These are phyloP conservation scores for Aspergillus bertholletiae DNA, from an alignment of 495 filamentous ascomycete species.

Conservation along the genomic window DNA sequence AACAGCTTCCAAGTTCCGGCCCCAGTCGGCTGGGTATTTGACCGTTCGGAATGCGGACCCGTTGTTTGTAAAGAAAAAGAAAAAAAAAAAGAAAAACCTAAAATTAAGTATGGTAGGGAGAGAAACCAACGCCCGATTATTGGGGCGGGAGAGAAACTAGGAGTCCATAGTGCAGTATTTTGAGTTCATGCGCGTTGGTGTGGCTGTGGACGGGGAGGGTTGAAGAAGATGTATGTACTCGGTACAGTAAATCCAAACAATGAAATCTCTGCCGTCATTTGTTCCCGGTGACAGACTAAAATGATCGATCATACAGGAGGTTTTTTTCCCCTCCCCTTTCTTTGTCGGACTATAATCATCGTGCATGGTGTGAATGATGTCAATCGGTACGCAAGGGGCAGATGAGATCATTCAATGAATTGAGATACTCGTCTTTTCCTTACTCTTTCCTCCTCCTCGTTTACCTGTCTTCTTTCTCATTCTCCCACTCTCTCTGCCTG, in stretches of 20 bases:
- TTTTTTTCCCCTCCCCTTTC: too few species aligned
- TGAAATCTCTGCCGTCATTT: background rate
- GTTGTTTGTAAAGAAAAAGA: background rate
- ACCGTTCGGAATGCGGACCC: background rate
- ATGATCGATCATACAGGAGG: background rate
- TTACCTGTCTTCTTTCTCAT: background rate
- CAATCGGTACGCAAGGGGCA: background rate
- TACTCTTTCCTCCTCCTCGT: background rate
- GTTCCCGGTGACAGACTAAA: background rate
- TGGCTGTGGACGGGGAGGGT: background rate
- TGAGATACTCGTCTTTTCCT: too few species aligned
- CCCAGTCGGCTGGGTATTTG: slow-evolving; percentile 2
- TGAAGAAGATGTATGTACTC: background rate
- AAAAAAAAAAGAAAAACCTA: too few species aligned
- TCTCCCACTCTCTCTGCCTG: background rate
- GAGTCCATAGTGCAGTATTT: background rate
- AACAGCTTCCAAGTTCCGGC: background rate
- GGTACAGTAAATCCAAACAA: background rate
- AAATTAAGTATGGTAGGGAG: background rate
- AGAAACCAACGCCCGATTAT: background rate
- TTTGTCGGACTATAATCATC: background rate
- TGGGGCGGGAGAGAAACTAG: background rate
- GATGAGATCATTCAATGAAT: background rate
- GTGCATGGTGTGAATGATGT: background rate
- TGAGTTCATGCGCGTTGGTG: background rate